Percentiles rank a stretch among this genome's conserved stretches.
These are phyloP conservation scores for Raffaelea albimanens DNA, from an alignment of 2,329 filamentous ascomycete genomes.

Conservation along the genomic window DNA sequence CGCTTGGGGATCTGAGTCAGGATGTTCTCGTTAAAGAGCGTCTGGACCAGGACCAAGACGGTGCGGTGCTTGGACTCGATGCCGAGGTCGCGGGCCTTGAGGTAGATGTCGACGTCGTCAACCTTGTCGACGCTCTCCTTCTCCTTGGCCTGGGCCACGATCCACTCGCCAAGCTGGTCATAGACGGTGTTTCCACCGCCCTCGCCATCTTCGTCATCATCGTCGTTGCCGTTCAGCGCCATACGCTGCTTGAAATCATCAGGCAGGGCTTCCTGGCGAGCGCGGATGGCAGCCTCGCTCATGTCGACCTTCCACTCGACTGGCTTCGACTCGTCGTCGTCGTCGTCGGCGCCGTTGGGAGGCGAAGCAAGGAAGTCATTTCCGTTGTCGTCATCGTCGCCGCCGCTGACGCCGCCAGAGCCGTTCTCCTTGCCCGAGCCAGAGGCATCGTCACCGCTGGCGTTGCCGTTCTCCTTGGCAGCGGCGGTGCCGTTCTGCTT, in stretches of 20 bases:
- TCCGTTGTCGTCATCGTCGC: constrained; percentile 62
- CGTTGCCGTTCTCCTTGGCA: constrained; percentile 40
- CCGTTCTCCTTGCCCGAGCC: constrained; percentile 36
- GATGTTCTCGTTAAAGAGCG: constrained; percentile 86
- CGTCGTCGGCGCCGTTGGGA: constrained; percentile 34
- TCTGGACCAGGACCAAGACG: constrained; percentile 82
- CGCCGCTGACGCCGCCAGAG: constrained; percentile 73
- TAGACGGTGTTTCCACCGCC: constrained; percentile 67
- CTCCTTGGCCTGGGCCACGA: constrained; percentile 61
- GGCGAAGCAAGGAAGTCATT: constrained; percentile 25
- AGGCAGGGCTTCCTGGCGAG: constrained; percentile 87
- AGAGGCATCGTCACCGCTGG: constrained; percentile 53
- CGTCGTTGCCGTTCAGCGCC: constrained; percentile 65
- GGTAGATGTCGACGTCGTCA: constrained; percentile 82
- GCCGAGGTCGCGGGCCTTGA: constrained; percentile 93
- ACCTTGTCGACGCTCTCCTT: constrained; percentile 70
- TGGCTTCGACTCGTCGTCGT: constrained; percentile 54
- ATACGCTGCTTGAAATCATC: constrained; percentile 89
- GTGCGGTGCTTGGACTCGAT: constrained; percentile 94
- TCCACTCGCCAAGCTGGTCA: constrained; percentile 89
- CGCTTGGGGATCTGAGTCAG: constrained; percentile 78
- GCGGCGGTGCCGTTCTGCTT: constrained; percentile 61
- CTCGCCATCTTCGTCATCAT: constrained; percentile 75
- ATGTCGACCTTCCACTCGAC: constrained; percentile 96
- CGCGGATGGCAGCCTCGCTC: constrained; percentile 89